Evolutionary conservation across 306 rosid species (phyloP).

Genomic region (Prunus campanulata): DNA sequence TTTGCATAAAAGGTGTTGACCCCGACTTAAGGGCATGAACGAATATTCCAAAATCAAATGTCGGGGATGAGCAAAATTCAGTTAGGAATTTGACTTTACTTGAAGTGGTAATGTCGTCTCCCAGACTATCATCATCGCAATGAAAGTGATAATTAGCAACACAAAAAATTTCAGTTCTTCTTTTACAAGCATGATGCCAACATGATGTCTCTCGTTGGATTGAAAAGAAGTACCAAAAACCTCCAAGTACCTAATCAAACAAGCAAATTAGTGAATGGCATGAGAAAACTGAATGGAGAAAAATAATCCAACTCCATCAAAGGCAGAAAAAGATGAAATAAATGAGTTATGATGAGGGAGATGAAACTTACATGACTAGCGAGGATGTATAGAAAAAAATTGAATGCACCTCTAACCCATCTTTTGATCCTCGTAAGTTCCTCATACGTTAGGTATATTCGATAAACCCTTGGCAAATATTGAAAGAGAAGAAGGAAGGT

Average conservation of each 20-base stretch:
- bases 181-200: background rate
- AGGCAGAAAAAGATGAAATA: background rate
- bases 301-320: background rate
- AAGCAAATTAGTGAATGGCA: background rate
- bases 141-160: background rate
- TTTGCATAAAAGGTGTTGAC: background rate
- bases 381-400: slow-evolving; percentile 23
- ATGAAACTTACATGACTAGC: slow-evolving; percentile 22
- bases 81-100: background rate
- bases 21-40: background rate
- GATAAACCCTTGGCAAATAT: slow-evolving; percentile 29
- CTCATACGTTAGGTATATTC: slow-evolving; percentile 14
- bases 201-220: background rate
- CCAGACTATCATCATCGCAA: background rate
- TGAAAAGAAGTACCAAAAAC: slow-evolving; percentile 28
- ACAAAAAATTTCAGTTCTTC: background rate
- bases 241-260: slow-evolving; percentile 17
- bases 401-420: slow-evolving; percentile 27
- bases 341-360: no score
- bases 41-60: slow-evolving; percentile 22
- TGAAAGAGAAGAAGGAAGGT: slow-evolving; percentile 14
- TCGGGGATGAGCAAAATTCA: background rate
- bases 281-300: background rate
- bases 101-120: background rate
- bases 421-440: slow-evolving; percentile 10